phyloP scores from a whole-genome alignment of 2,329 filamentous ascomycete genomes.

The Colletotrichum spaethianum region DNA sequence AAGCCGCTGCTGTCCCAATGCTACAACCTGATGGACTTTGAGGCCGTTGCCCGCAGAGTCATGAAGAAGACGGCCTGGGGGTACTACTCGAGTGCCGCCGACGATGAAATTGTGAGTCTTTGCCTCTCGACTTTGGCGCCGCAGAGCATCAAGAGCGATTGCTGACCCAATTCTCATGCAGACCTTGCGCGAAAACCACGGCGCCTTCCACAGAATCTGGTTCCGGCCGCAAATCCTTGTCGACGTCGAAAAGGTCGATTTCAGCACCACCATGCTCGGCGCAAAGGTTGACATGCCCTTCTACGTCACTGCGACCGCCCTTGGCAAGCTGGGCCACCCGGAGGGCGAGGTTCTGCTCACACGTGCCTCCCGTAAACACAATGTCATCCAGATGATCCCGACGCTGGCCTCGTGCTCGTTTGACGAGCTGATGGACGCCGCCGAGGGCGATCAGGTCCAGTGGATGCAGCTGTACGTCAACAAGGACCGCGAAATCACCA shows the following conservation, averaged over 20 bases:
- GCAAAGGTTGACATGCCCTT: slow-evolving; percentile 88
- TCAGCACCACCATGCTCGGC: slow-evolving; percentile 94
- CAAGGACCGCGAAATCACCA: slow-evolving; percentile 92
- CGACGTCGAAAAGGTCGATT: slow-evolving; percentile 89
- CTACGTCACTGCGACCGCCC: slow-evolving; percentile 95
- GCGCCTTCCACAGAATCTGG: slow-evolving; percentile 96
- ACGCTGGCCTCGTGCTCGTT: slow-evolving; percentile 97
- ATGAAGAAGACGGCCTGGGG: slow-evolving; percentile 99
- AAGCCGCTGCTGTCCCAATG: slow-evolving; percentile 90
- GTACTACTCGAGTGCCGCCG: slow-evolving; percentile 95
- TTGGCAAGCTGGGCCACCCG: slow-evolving; percentile 93
- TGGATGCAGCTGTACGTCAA: slow-evolving; percentile 99
- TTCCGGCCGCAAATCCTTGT: slow-evolving; percentile 92
- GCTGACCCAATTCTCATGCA: slow-evolving; percentile 54
- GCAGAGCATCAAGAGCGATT: neutral
- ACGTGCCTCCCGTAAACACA: slow-evolving; percentile 84
- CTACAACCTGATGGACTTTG: slow-evolving; percentile 96
- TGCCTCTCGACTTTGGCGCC: neutral
- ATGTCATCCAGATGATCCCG: slow-evolving; percentile 98
- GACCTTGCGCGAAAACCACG: slow-evolving; percentile 96
- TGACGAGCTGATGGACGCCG: slow-evolving; percentile 95
- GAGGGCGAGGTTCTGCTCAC: slow-evolving; percentile 96
- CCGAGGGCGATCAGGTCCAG: slow-evolving; percentile 84
- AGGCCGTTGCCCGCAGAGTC: slow-evolving; percentile 87
- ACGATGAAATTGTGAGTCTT: slow-evolving; percentile 84